Evolutionary conservation across 1,284 basidiomycete species (phyloP), one percentile per base, ranked within the genome.

Genomic region (Phenoliferia sp.): DNA sequence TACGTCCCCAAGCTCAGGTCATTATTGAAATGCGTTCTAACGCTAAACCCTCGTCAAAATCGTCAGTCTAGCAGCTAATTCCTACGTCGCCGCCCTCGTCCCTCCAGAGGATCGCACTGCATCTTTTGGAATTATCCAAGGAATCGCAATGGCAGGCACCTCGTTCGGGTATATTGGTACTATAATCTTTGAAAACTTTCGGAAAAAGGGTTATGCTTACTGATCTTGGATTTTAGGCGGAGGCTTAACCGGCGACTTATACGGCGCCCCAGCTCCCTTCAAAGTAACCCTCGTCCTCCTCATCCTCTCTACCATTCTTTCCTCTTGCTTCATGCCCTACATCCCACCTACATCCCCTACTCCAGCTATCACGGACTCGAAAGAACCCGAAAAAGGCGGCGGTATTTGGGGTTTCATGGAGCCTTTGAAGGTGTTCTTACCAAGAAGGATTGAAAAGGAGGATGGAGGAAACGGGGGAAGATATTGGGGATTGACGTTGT

Each of bases 301-400:
- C 28, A 70, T 73, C 50, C 75, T 77, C 63, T 77, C 68, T 28
- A 66, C 68, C 19, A 16, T 69, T 62, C 77, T 79, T 62, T 77
- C 75, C 3, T 68, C 67, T 12, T 54, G 78, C 52, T 78, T 77
- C 76, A 69, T 81, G 2, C 80, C 80, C 3, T 79, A 80, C 67
- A 71, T 78, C 35, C 31, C 73, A 6, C 79, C 79, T 0, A 65
- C 71, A 6, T 48, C 64, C 1, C 36, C 59, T 19, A 58, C 62
- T 15, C 32, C 52, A 9, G 22, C 57, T 26, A 26, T 15, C 7
- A 31, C 26, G 54, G 29, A 56, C 7, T 32, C 29, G 1, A 10
- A 33, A 2, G 29, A 12, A 15, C 10, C 55, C 9, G 31, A 7
- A 2, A 34, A n/a, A 10, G 35, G 26, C 35, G 35, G n/a, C 7